Conservation (phyloP, 805 yeast species). For the Metschnikowia aberdeeniae region DNA sequence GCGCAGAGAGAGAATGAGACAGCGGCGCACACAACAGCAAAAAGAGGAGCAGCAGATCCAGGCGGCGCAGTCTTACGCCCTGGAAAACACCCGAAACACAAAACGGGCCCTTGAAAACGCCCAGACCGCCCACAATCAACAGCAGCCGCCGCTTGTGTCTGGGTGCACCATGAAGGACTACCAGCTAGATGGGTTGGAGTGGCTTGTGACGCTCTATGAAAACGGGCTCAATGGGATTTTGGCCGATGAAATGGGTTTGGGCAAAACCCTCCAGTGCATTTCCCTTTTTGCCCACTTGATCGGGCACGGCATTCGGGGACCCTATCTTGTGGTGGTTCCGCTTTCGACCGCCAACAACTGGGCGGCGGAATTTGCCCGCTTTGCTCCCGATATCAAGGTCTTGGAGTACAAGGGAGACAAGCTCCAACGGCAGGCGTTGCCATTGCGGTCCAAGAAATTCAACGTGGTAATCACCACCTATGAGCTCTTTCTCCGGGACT, state of each 20-base stretch:
- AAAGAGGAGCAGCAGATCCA: conserved; percentile 7
- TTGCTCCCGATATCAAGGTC: conserved; percentile 67
- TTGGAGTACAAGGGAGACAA: conserved; percentile 64
- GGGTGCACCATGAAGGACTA: conserved; percentile 70
- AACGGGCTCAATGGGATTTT: conserved; percentile 93
- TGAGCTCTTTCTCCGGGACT: conserved; percentile 73
- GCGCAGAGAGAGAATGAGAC: background rate
- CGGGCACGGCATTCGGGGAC: conserved; percentile 76
- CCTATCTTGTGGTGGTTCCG: conserved; percentile 76
- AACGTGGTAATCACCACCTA: conserved; percentile 76
- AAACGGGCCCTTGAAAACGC: conserved; percentile 25
- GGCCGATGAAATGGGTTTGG: conserved; percentile 98
- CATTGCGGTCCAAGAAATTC: conserved; percentile 13
- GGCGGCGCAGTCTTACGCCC: conserved; percentile 1
- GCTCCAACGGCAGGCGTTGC: conserved; percentile 42
- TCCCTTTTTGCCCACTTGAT: conserved; percentile 69
- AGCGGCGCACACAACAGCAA: background rate
- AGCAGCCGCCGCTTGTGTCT: conserved; percentile 31
- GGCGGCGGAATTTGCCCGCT: conserved; percentile 65
- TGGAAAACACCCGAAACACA: conserved; percentile 19
- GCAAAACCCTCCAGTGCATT: conserved; percentile 88
- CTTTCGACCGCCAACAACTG: conserved; percentile 84
- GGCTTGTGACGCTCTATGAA: conserved; percentile 85
- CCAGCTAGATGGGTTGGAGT: conserved; percentile 85
- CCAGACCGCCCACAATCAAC: conserved; percentile 21